A percentile compares a stretch with the other conserved stretches of the same genome.
phyloP scores from a whole-genome alignment of 2,329 filamentous ascomycete genomes.

The Cladosporium sphaerospermum region DNA sequence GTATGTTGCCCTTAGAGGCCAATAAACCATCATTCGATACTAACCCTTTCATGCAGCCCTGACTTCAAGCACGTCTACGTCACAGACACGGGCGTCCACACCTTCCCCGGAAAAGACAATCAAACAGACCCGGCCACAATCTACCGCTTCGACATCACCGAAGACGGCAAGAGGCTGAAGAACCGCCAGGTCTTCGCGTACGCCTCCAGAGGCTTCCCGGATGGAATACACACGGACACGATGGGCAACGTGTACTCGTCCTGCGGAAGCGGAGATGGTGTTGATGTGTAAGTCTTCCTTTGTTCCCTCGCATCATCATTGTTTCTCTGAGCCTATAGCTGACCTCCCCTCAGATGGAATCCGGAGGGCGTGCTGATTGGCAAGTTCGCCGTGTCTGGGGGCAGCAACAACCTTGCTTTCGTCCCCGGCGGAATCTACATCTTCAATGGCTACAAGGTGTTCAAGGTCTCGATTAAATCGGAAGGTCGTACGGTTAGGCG shows the following conservation, averaged over 20 bases:
- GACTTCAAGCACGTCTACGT: constrained; percentile 49
- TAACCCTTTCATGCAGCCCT: constrained; percentile 29
- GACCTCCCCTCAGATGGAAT: constrained; percentile 36
- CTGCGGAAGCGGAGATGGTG: constrained; percentile 32
- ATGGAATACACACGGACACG: constrained; percentile 51
- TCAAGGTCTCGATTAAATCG: constrained; percentile 28
- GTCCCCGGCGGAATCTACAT: constrained; percentile 29
- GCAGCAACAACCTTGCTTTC: constrained; percentile 34
- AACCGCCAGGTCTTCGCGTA: constrained; percentile 50
- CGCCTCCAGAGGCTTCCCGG: constrained; percentile 48
- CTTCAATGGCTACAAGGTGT: constrained; percentile 29
- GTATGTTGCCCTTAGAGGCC: neutral
- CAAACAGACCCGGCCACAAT: constrained; percentile 36
- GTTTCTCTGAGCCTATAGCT: too few relatives aligned
- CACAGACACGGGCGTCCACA: constrained; percentile 46
- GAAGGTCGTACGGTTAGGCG: constrained; percentile 28
- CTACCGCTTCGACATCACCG: constrained; percentile 37
- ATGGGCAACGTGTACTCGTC: constrained; percentile 49
- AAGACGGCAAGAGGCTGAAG: constrained; percentile 29
- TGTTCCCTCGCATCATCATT: neutral
- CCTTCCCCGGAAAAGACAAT: constrained; percentile 26
- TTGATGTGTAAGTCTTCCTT: constrained; percentile 38
- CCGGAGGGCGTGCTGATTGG: constrained; percentile 45
- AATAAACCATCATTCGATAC: neutral
- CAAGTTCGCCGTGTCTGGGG: constrained; percentile 45